Conservation (phyloP, 345 rosid genomes). For the Brassica incana region DNA sequence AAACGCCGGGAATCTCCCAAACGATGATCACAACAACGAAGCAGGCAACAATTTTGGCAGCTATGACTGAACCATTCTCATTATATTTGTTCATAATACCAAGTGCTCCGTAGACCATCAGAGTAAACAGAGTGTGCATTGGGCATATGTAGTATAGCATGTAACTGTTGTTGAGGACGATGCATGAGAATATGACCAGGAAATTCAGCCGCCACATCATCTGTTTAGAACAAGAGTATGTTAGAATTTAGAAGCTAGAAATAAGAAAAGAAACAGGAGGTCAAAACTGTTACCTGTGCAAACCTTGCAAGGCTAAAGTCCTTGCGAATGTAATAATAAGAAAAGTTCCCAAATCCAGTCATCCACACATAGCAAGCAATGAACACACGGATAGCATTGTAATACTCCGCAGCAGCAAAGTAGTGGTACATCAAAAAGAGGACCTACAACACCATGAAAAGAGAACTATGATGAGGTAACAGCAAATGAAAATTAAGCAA, state of each 20-base stretch:
- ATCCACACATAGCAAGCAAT: conserved; percentile 99
- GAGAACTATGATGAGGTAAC: conserved; percentile 20
- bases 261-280: not conserved
- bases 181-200: conserved; percentile 81
- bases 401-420: conserved; percentile 94
- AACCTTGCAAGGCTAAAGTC: conserved; percentile 94
- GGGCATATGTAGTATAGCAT: conserved; percentile 96
- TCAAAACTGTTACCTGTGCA: conserved; percentile 70
- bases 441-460: conserved; percentile 60
- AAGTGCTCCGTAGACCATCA: conserved; percentile 96
- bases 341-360: conserved; percentile 99
- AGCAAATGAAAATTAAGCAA: conserved; percentile 6
- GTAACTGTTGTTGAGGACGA: conserved; percentile 86
- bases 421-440: conserved; percentile 98
- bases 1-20: conserved; percentile 97
- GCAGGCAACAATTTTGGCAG: conserved; percentile 67
- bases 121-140: conserved; percentile 98
- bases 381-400: conserved; percentile 89
- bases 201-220: conserved; percentile 99
- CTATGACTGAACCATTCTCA: conserved; percentile 76
- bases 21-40: conserved; percentile 81
- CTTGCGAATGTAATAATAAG: conserved; percentile 96
- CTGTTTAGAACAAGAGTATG: conserved; percentile 48
- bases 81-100: conserved; percentile 90
- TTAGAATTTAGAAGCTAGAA: conserved; percentile 26